Evolutionary conservation across 208 protist genomes (phyloP), one percentile per base, ranked within the genome.

Genomic region (Phytomonas sp.): DNA sequence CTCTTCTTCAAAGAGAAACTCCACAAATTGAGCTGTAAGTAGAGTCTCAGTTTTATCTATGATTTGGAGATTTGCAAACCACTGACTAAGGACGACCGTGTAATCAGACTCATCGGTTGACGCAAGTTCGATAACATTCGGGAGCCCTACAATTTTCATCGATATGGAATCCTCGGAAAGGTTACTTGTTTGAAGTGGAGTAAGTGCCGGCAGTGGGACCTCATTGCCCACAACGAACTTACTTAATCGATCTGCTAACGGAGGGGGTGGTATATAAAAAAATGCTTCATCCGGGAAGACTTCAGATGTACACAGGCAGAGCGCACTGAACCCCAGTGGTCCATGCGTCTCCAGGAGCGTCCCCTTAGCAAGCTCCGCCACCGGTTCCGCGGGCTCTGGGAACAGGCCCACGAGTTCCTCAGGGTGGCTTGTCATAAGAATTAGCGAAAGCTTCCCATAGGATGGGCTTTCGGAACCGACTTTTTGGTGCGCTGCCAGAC

Each of bases 401-500:
- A 88, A 53, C 8, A 91, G 77, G 1, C 72, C 67, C 53, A 78
- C 71, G 31, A 60, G 69, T 29, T 59, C 73, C 20, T 70, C 76
- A 13, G 68, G 67, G 67, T 93, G 75, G 59, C 77, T 85, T 28
- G 77, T 80, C 69, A 91, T 79, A 29, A 91, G 78, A 62, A 88
- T 72, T 32, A 89, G 74, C 31, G 84, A 82, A 60, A 91, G 82
- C 73, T 93, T 93, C 46, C 84, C 88, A 71, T 87, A 83, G 23
- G 84, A 82, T 7, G 88, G 71, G 46, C 71, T 86, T 64, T 87
- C 80, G 40, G 81, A 89, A 32, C 78, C 78, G 34, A 89, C 76
- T 69, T 88, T 93, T 61, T 87, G 77, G 37, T 88, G 78, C 15
- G 84, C 88, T 0, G 88, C 73, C 28, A 86, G 83, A 75, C 84